Evolutionary conservation across 2,329 filamentous ascomycete species (phyloP).

Genomic region (Macroventuria anomochaeta): DNA sequence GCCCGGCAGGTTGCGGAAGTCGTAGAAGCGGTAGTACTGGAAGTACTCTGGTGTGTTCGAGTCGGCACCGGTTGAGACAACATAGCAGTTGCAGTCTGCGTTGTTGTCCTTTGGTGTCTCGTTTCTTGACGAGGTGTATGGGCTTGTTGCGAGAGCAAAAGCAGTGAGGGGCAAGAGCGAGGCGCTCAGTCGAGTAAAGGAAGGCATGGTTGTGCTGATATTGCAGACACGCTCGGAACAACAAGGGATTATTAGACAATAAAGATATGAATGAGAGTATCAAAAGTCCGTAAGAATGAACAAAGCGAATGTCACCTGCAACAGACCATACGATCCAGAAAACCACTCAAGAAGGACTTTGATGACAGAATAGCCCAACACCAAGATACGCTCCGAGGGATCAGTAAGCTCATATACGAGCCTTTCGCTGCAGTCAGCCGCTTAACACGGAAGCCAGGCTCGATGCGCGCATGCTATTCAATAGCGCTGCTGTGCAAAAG

Average conservation of each 20-base stretch:
- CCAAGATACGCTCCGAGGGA: slow-evolving; percentile 4
- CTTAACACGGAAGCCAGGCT: slow-evolving; percentile 20
- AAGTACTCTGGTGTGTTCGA: slow-evolving; percentile 53
- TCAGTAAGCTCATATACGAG: slow-evolving; percentile 29
- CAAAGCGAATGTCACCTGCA: slow-evolving; percentile 20
- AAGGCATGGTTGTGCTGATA: slow-evolving; percentile 21
- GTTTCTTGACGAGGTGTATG: slow-evolving; percentile 39
- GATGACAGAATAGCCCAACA: slow-evolving; percentile 2
- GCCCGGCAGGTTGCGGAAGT: slow-evolving; percentile 54
- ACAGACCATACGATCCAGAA: slow-evolving; percentile 10
- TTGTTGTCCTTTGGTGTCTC: slow-evolving; percentile 44
- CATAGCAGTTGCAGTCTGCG: slow-evolving; percentile 56
- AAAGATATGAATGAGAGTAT: slow-evolving; percentile 10
- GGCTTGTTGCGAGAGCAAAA: slow-evolving; percentile 29
- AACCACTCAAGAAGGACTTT: slow-evolving; percentile 7
- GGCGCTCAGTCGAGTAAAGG: slow-evolving; percentile 26
- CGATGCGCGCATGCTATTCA: slow-evolving; percentile 9
- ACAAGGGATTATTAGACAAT: slow-evolving; percentile 13
- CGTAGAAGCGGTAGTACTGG: slow-evolving; percentile 59
- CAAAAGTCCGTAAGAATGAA: slow-evolving; percentile 1
- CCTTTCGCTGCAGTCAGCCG: slow-evolving; percentile 13
- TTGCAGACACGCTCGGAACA: not conserved
- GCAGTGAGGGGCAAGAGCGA: slow-evolving; percentile 36
- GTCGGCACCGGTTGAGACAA: slow-evolving; percentile 52
- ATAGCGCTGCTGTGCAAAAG: slow-evolving; percentile 10